phyloP scores from a whole-genome alignment of 331 rosid genomes.

The Malus hybrid region DNA sequence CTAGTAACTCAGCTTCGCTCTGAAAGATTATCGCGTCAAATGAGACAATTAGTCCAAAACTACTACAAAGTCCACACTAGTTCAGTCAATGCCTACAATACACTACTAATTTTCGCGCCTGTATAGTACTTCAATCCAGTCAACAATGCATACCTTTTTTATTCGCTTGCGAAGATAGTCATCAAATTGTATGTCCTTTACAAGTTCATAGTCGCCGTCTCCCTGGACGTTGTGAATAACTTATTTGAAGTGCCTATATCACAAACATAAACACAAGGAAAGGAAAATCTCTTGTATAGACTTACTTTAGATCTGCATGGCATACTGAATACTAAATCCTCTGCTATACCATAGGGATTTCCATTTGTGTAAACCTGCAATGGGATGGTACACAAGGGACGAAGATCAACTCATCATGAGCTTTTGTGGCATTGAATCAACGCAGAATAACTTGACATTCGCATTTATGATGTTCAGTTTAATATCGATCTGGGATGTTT shows the following conservation, averaged over 20 bases:
- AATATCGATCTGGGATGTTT: background rate
- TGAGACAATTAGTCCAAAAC: background rate
- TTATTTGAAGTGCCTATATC: background rate
- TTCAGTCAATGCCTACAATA: background rate
- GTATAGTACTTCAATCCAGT: background rate
- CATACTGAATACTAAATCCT: slow-evolving; percentile 92
- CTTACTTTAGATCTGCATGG: slow-evolving; percentile 92
- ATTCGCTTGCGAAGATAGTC: slow-evolving; percentile 72
- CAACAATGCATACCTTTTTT: slow-evolving; percentile 34
- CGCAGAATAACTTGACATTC: background rate
- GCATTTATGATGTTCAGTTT: background rate
- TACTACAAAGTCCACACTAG: background rate
- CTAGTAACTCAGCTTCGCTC: slow-evolving; percentile 88
- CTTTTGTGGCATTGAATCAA: background rate
- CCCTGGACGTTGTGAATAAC: slow-evolving; percentile 41
- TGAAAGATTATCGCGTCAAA: slow-evolving; percentile 26
- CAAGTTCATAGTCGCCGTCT: slow-evolving; percentile 90
- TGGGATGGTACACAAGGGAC: background rate
- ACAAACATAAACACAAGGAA: background rate
- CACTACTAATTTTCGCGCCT: background rate
- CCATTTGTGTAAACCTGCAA: slow-evolving; percentile 75
- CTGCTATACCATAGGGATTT: slow-evolving; percentile 87
- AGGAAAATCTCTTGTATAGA: slow-evolving; percentile 7
- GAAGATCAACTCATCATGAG: background rate
- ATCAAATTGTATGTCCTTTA: slow-evolving; percentile 64